These are phyloP conservation scores for Termitomyces sp. DNA, from an alignment of 768 basidiomycete genomes.

Conservation along the genomic window DNA sequence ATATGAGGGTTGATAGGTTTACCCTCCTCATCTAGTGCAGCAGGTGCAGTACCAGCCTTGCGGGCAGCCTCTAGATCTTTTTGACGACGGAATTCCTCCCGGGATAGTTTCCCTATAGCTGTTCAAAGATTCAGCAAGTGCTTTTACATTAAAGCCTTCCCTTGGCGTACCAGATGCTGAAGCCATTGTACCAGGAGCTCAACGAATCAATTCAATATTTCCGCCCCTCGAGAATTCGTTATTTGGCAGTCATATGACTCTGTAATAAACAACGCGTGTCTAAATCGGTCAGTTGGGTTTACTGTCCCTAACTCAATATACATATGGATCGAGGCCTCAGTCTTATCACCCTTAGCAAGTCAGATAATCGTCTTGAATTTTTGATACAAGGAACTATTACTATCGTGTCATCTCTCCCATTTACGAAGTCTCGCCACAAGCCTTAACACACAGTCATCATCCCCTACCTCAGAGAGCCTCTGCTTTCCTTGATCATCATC, in stretches of 20 bases:
- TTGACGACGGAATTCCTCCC: conserved; percentile 91
- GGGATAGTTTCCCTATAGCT: conserved; percentile 80
- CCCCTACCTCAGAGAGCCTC: conserved; percentile 21
- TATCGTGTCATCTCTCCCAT: conserved; percentile 15
- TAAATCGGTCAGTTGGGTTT: not conserved
- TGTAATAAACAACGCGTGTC: conserved; percentile 1
- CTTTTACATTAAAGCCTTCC: not conserved
- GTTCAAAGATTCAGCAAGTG: conserved; percentile 5
- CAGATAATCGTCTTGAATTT: not conserved
- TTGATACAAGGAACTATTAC: not conserved
- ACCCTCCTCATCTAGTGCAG: conserved; percentile 93
- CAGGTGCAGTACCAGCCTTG: conserved; percentile 96
- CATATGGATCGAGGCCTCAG: not conserved
- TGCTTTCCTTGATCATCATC: conserved; percentile 45
- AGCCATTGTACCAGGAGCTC: conserved; percentile 24
- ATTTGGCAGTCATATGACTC: conserved; percentile 2
- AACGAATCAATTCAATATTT: not conserved
- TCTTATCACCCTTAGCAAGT: not conserved
- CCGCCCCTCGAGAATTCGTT: not conserved
- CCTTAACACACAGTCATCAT: conserved; percentile 28
- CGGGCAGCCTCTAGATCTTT: conserved; percentile 98
- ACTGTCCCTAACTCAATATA: no score
- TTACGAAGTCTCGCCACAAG: conserved; percentile 26
- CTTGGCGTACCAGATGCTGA: conserved; percentile 32
- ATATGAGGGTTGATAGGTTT: conserved; percentile 98